Evolutionary conservation across 2,329 filamentous ascomycete genomes (phyloP), one percentile per base, ranked within the genome.

Genomic region (Cytospora chrysosperma): DNA sequence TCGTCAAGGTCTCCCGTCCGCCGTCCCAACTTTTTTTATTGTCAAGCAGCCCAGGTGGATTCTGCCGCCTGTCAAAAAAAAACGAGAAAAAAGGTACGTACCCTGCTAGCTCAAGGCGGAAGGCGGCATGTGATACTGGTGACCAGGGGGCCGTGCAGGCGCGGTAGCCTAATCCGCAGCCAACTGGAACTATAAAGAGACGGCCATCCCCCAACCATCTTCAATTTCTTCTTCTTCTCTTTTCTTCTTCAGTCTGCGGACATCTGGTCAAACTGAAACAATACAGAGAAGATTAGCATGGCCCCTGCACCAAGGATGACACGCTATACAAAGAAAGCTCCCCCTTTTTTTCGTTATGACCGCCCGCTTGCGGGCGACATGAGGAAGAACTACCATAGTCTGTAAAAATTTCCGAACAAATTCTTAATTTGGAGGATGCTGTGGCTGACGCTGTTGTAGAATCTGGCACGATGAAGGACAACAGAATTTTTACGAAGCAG

Each of bases 301-400:
- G 87, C 87, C 87, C 84, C 83, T 86, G 84, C 84, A 87, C 91
- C 93, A 94, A 94, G 91, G 91, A 93, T 94, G 91, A 93, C 90
- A 93, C 88, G 87, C 86, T 88, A 54, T 65, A 57, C 65, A 71
- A 71, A 90, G 88, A 89, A 88, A 85, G 83, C 86, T 85, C 82
- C 80, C 79, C 84, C 85, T 87, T 88, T 88, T 87, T 85, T 66
- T 56, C 50, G 52, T 52, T 50, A 21, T 64, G 28, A 7, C 50
- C 62, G 15, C 27, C 47, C 55, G 53, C 56, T 64, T 37, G 43
- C 47, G 50, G 47, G 12, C 34, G 32, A 32, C 51, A 55, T 61
- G 50, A 62, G 34, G 63, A 63, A 65, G 63, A 61, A 15, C n/a
- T 8, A 4, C 6, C 37, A 28, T 51, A 19, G 9, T 13, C 13